phyloP scores from a whole-genome alignment of 225 moss, liverwort and hornwort genomes.

The Sphagnum tenellum region DNA sequence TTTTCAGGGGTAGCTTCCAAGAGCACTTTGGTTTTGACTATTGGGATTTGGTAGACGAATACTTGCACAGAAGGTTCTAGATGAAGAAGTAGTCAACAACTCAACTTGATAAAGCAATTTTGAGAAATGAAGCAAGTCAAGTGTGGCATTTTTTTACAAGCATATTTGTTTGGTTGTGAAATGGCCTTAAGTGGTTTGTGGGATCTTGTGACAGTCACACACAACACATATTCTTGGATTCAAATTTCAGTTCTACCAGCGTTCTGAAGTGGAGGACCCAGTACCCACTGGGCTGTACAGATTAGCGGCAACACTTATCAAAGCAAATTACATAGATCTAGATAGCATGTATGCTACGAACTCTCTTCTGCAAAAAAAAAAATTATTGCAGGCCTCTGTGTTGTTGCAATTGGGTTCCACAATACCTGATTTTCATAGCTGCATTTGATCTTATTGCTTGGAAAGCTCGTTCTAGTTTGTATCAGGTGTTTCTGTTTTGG shows the following conservation, averaged over 20 bases:
- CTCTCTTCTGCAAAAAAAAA: background rate
- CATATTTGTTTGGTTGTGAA: conserved; percentile 1
- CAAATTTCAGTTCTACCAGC: conserved; percentile 97
- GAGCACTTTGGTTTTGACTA: background rate
- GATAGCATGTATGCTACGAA: conserved; percentile 80
- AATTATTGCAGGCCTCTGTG: no score
- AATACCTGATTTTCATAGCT: no score
- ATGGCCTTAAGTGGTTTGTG: background rate
- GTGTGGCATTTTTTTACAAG: conserved; percentile 2
- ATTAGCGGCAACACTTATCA: conserved; percentile 96
- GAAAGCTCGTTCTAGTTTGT: no score
- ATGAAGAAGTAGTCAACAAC: no score
- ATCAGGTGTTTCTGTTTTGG: no score
- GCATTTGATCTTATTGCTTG: no score
- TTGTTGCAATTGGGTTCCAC: no score
- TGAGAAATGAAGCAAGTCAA: background rate
- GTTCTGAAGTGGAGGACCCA: conserved; percentile 85
- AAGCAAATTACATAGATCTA: conserved; percentile 96
- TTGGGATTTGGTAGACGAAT: no score
- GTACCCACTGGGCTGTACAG: conserved; percentile 93
- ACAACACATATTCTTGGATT: conserved; percentile 99
- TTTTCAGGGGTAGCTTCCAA: no score
- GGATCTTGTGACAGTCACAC: conserved; percentile 59
- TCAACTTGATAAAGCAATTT: no score
- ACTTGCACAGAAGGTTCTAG: no score